These are phyloP conservation scores for Adiantum capillusveneris DNA, from an alignment of 75 land plant species.

Conservation along the genomic window DNA sequence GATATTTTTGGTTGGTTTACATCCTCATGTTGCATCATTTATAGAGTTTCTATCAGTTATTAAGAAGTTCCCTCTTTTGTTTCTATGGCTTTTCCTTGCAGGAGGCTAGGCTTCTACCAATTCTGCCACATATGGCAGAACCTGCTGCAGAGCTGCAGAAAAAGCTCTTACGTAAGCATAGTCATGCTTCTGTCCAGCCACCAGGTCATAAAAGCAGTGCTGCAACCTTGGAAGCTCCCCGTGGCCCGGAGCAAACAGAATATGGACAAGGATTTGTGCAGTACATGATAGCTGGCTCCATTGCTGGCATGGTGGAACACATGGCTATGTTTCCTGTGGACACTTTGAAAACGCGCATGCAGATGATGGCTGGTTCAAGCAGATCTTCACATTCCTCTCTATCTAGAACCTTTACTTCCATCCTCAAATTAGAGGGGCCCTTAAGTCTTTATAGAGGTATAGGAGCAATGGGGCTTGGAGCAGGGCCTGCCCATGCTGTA, in stretches of 20 bases:
- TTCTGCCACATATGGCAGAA: too few relatives aligned
- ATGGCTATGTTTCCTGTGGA: conserved; percentile 46
- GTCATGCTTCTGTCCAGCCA: too few relatives aligned
- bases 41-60: too few relatives aligned
- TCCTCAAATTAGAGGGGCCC: conserved; percentile 33
- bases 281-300: conserved; percentile 39
- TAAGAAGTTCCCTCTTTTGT: too few relatives aligned
- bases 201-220: too few relatives aligned
- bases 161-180: too few relatives aligned
- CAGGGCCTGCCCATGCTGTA: conserved; percentile 44
- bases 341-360: conserved; percentile 39
- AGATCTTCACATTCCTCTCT: conserved; percentile 21
- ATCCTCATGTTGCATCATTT: too few relatives aligned
- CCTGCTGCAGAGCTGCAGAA: too few relatives aligned
- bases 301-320: conserved; percentile 43
- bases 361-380: conserved; percentile 29
- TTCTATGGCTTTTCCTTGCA: too few relatives aligned
- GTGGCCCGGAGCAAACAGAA: background rate
- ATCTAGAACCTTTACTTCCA: conserved; percentile 11
- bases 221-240: too few relatives aligned
- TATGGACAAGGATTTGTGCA: conserved; percentile 33
- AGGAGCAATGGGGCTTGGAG: conserved; percentile 40
- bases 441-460: conserved; percentile 36
- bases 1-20: too few relatives aligned
- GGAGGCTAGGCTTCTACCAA: too few relatives aligned